These are phyloP conservation scores for Pseudoturritis turrita DNA, from an alignment of 345 rosid genomes.

Conservation along the genomic window DNA sequence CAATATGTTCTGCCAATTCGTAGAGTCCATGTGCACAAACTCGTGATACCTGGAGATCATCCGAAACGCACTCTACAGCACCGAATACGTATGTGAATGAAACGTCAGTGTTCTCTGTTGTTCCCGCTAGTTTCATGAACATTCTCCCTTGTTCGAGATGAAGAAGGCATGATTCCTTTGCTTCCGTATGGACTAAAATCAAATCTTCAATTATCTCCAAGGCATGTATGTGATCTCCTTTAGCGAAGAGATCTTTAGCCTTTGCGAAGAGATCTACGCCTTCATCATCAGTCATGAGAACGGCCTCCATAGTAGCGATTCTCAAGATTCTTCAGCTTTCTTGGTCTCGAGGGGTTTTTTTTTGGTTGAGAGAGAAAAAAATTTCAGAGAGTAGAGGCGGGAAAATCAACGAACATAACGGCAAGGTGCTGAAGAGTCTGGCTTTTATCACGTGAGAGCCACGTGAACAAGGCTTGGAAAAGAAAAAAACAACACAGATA, in stretches of 20 bases:
- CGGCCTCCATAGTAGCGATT: constrained; percentile 1
- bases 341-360: background rate
- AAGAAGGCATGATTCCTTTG: background rate
- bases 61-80: background rate
- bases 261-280: background rate
- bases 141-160: background rate
- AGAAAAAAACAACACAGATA: background rate
- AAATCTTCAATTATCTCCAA: constrained; percentile 1
- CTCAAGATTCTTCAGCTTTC: background rate
- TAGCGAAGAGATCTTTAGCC: background rate
- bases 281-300: background rate
- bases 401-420: background rate
- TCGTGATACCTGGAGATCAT: background rate
- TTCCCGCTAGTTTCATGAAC: background rate
- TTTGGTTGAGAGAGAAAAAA: background rate
- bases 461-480: constrained; percentile 11
- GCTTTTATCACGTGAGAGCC: constrained; percentile 16
- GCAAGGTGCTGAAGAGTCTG: background rate
- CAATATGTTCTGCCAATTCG: background rate
- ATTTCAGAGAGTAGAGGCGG: background rate
- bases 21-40: background rate
- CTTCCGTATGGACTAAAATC: background rate
- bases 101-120: background rate
- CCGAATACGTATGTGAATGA: background rate
- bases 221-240: background rate